Conservation (phyloP, 768 basidiomycete genomes). For the Trametopsis cervina region DNA sequence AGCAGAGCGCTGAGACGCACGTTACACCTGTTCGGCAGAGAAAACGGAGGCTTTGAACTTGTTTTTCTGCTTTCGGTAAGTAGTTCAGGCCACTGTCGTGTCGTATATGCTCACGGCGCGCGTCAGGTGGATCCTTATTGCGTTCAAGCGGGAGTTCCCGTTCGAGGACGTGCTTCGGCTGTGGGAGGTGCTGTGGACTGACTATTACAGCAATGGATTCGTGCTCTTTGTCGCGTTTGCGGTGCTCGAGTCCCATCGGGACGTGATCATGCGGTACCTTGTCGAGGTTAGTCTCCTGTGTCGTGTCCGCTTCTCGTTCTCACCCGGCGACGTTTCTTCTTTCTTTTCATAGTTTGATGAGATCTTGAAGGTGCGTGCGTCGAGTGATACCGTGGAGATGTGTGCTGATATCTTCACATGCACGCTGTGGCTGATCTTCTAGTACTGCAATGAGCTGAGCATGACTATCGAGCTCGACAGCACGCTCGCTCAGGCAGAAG, state of each 20-base stretch:
- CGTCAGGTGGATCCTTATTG: constrained; percentile 79
- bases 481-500: constrained; percentile 94
- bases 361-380: constrained; percentile 51
- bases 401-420: neutral
- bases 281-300: constrained; percentile 58
- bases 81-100: neutral
- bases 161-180: constrained; percentile 85
- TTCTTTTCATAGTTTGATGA: constrained; percentile 60
- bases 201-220: constrained; percentile 83
- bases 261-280: constrained; percentile 91
- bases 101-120: neutral
- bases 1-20: neutral
- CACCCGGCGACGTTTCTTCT: neutral
- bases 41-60: constrained; percentile 84
- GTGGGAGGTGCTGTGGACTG: constrained; percentile 94
- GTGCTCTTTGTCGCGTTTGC: constrained; percentile 94
- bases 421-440: neutral
- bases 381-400: neutral
- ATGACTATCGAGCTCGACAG: constrained; percentile 97
- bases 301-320: neutral
- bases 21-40: constrained; percentile 41
- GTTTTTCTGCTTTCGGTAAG: constrained; percentile 96
- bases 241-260: constrained; percentile 89
- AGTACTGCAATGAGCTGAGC: constrained; percentile 92
- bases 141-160: constrained; percentile 94